Base-by-base conservation (phyloP, 1,284 basidiomycete species). In the Moesziomyces sp. region DNA sequence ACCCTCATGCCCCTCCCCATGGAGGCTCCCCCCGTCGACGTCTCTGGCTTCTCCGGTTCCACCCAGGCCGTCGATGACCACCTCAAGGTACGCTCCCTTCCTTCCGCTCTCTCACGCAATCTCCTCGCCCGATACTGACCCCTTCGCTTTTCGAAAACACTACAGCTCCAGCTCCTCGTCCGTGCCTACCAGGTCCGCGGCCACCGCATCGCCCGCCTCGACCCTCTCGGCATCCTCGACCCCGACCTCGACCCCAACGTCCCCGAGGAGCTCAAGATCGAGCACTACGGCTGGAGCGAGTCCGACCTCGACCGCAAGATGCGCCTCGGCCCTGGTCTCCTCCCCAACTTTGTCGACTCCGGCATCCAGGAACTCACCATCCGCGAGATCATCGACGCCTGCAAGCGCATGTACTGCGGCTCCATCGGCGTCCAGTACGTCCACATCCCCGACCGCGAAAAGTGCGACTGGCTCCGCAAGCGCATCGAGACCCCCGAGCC, bases 381-480 rank as follows among this genome's bases (percentile, higher is more conserved):
- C 46, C 88, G 93, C 45, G 93, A 98, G 76, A 93, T 99, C 82
- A 94, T 99, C 84, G 91, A 92, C 74, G 89, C 93, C 13, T 91
- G 93, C 86, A 92, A 92, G 86, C 90, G 92, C 69, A 96, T 98
- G 78, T 99, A 99, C 86, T 98, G 96, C 82, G 92, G 93, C 74
- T 91, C 92, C 79, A 89, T 99, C 77, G 97, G 97, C 77, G 91
- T 95, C 58, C 96, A 99, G 85, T 99, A 99, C 86, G 90, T 98
- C 53, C 97, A 99, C 86, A 98, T 99, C 71, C 93, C 95, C 43
- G 94, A 97, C 88, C 94, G 96, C 87, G 93, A 95, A 78, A 93
- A 98, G 85, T 99, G 97, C 84, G 95, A 99, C 86, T 99, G 97
- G 97, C 94, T 99, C 79, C 90, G 97, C 76, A 93, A 95, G 85